A percentile compares a stretch with the other conserved stretches of the same genome.
Evolutionary conservation across 805 yeast species (phyloP).

Genomic region (Candida sphagnicola): DNA sequence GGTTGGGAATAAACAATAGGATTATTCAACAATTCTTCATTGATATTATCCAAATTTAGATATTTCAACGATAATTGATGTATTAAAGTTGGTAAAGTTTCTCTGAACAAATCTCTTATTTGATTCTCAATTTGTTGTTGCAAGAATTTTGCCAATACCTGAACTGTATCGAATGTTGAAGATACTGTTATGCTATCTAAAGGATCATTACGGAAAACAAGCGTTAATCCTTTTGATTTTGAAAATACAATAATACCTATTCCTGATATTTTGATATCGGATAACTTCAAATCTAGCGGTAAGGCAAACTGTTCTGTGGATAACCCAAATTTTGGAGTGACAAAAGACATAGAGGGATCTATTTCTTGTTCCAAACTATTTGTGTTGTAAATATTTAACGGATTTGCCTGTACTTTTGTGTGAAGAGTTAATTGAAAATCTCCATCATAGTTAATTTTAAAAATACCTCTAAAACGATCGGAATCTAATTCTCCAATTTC

Average conservation of each 20-base stretch:
- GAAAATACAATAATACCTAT: conserved; percentile 83
- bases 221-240: conserved; percentile 75
- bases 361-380: conserved; percentile 36
- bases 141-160: conserved; percentile 76
- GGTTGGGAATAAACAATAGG: background rate
- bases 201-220: conserved; percentile 88
- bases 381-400: conserved; percentile 62
- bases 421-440: conserved; percentile 71
- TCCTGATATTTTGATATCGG: conserved; percentile 70
- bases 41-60: conserved; percentile 7
- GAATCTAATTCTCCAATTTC: conserved; percentile 79
- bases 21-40: conserved; percentile 2
- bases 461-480: conserved; percentile 77
- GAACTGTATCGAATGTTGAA: conserved; percentile 83
- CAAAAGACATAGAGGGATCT: conserved; percentile 36
- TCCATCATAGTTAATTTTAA: conserved; percentile 71
- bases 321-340: conserved; percentile 62
- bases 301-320: conserved; percentile 68
- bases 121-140: conserved; percentile 82
- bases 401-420: conserved; percentile 82
- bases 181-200: conserved; percentile 76
- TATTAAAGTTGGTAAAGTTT: conserved; percentile 75
- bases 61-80: conserved; percentile 71
- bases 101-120: conserved; percentile 75
- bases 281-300: conserved; percentile 71